A percentile compares a stretch with the other conserved stretches of the same genome.
Conservation (phyloP, 2,329 filamentous ascomycete genomes). For the Lojkania enalia region DNA sequence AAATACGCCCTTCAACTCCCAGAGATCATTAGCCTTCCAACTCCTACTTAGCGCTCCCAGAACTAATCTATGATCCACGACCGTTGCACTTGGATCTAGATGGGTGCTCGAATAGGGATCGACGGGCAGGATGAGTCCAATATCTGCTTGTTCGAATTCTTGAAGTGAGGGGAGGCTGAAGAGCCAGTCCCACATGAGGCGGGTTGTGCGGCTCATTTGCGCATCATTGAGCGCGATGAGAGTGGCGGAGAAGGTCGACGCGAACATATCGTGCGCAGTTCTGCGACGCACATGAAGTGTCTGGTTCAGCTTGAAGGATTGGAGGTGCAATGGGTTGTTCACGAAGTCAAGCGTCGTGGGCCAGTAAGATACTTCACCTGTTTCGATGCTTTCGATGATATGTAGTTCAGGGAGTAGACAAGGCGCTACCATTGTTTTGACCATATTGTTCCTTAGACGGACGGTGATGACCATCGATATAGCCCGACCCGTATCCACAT, state of each 20-base stretch:
- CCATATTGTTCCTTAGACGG: constrained; percentile 53
- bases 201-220: constrained; percentile 42
- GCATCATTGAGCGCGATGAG: constrained; percentile 71
- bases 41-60: constrained; percentile 57
- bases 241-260: constrained; percentile 71
- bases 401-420: constrained; percentile 67
- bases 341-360: constrained; percentile 76
- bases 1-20: constrained; percentile 66
- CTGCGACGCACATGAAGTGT: constrained; percentile 74
- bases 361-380: constrained; percentile 73
- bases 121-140: constrained; percentile 46
- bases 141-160: constrained; percentile 62
- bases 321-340: constrained; percentile 62
- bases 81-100: constrained; percentile 59
- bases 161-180: constrained; percentile 63
- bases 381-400: constrained; percentile 64
- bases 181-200: constrained; percentile 70
- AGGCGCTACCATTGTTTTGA: constrained; percentile 52
- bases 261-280: constrained; percentile 58
- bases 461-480: constrained; percentile 74
- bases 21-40: constrained; percentile 50
- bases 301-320: constrained; percentile 70
- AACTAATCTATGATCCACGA: constrained; percentile 72
- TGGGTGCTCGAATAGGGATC: constrained; percentile 51
- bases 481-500: constrained; percentile 80